Percentiles rank a stretch among this genome's conserved stretches.
These are phyloP conservation scores for Fusarium sp. DNA, from an alignment of 2,329 filamentous ascomycete genomes.

Conservation along the genomic window DNA sequence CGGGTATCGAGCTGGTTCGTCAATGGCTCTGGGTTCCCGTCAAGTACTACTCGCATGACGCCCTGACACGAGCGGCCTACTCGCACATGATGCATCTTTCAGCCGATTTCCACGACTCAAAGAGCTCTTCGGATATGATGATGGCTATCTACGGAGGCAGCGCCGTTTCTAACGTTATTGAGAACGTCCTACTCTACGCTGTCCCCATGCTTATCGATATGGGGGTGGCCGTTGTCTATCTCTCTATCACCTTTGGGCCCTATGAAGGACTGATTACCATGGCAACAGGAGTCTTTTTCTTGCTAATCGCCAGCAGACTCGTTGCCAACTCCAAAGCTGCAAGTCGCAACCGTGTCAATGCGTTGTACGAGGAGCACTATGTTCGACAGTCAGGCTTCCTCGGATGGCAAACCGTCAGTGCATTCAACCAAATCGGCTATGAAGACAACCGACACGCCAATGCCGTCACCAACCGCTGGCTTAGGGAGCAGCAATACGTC, in stretches of 20 bases:
- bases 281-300: slow-evolving; percentile 67
- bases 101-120: slow-evolving; percentile 71
- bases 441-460: slow-evolving; percentile 66
- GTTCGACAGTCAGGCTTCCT: slow-evolving; percentile 67
- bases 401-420: slow-evolving; percentile 70
- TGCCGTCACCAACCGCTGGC: slow-evolving; percentile 59
- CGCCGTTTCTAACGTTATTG: slow-evolving; percentile 67
- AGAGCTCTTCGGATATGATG: slow-evolving; percentile 70
- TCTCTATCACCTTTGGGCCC: slow-evolving; percentile 68
- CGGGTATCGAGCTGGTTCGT: slow-evolving; percentile 65
- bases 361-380: slow-evolving; percentile 67
- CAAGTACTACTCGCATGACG: slow-evolving; percentile 67
- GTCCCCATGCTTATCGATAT: slow-evolving; percentile 72
- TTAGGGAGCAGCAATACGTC: slow-evolving; percentile 53
- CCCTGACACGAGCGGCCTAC: slow-evolving; percentile 66
- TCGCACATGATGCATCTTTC: slow-evolving; percentile 71
- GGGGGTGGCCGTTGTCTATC: slow-evolving; percentile 68
- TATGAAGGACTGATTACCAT: slow-evolving; percentile 74
- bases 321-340: slow-evolving; percentile 63
- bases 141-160: slow-evolving; percentile 68
- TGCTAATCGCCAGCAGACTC: slow-evolving; percentile 65
- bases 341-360: slow-evolving; percentile 64
- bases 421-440: slow-evolving; percentile 70
- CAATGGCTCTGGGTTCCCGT: slow-evolving; percentile 70
- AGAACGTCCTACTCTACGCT: slow-evolving; percentile 69